phyloP scores from a whole-genome alignment of 108 stramenopile genomes.

The Discostella pseudostelligera region DNA sequence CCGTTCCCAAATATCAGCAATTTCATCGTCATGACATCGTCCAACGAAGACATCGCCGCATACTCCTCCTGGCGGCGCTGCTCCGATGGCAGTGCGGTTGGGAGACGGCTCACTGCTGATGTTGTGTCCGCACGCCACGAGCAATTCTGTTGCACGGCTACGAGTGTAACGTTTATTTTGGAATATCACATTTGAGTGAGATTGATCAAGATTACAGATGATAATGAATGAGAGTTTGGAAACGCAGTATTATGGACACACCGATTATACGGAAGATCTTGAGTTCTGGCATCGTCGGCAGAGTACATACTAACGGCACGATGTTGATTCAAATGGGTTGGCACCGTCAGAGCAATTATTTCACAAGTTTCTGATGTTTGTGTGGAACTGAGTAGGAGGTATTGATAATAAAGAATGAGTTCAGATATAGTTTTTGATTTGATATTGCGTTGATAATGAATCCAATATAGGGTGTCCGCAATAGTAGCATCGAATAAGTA shows the following conservation, averaged over 20 bases:
- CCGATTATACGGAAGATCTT: slow-evolving; percentile 51
- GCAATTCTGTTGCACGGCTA: slow-evolving; percentile 53
- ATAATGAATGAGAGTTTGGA: too few species aligned
- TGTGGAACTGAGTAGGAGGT: slow-evolving; percentile 15
- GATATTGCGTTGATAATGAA: too few species aligned
- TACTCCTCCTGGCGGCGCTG: slow-evolving; percentile 44
- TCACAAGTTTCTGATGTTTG: slow-evolving; percentile 57
- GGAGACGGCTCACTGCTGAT: slow-evolving; percentile 24
- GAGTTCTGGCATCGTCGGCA: slow-evolving; percentile 51
- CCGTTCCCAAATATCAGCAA: slow-evolving; percentile 67
- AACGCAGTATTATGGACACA: not conserved
- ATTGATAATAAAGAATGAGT: not conserved
- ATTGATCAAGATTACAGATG: too few species aligned
- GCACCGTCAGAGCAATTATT: slow-evolving; percentile 71
- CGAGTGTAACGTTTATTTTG: not conserved
- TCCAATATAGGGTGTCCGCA: too few species aligned
- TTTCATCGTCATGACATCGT: slow-evolving; percentile 70
- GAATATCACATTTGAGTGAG: not conserved
- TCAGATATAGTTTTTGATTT: too few species aligned
- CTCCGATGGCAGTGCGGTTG: slow-evolving; percentile 20
- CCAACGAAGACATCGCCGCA: slow-evolving; percentile 81
- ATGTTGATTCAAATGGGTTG: slow-evolving; percentile 50
- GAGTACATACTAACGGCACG: slow-evolving; percentile 73
- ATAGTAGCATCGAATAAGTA: too few species aligned
- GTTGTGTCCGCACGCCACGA: slow-evolving; percentile 65